Base-by-base conservation (phyloP, 768 basidiomycete genomes). In the Suillus subaureus region DNA sequence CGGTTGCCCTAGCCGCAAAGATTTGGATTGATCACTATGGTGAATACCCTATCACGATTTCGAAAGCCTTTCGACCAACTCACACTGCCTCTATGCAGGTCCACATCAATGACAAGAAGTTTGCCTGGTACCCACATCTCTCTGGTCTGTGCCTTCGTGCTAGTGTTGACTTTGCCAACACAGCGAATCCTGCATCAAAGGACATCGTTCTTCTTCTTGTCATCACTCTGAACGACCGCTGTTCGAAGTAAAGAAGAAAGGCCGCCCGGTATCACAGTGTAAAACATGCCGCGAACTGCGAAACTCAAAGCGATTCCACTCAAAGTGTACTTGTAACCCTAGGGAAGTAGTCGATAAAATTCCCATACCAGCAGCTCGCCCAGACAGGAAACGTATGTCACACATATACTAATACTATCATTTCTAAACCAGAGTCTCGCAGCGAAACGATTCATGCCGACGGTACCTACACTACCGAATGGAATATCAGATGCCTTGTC, bases 171-270 rank as follows among this genome's bases (percentile, higher is more conserved):
- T 43, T 61, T 26, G 39, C 21, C 47, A 60, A 42, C 40, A 26
- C 71, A 96, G 95, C 77, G 92, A 91, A 81, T 90, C 93, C 15
- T 97, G 96, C 77, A 96, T 96, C 75, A 96, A 96, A 79, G 96
- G 96, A 0, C 95, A 97, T 73, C 89, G 96, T 62, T 96, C 95
- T 15, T 94, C 94, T 3, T 87, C 87, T 16, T 97, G 96, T 75
- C 85, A 85, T 57, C 96, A 97, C 74, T 88, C 88, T 37, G 92
- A 94, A 70, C 83, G 96, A 23, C 94, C 94, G 5, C 82, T 97
- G n/a, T 95, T 93, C 68, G 93, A 96, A 75, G 89, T 97, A 65
- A 93, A 95, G 83, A 93, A 91, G 82, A 96, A 97, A 75, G 96
- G 96, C 2, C 85, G 96, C 8, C 96, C 96, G 0, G 86, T 94